phyloP scores from a whole-genome alignment of 495 filamentous ascomycete genomes.

The Emericellopsis terricola region DNA sequence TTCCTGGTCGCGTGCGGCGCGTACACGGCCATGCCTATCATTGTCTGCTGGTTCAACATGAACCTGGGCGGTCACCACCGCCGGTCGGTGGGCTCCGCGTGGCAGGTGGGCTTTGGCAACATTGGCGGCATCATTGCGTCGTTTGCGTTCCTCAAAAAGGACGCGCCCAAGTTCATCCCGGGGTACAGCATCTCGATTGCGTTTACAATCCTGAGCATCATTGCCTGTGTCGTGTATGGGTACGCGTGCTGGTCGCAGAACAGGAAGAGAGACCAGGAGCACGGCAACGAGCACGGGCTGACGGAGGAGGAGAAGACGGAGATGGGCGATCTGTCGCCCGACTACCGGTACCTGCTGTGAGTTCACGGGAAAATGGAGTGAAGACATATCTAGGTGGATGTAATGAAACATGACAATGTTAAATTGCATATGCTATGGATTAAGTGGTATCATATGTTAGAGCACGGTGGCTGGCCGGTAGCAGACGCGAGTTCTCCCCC shows the following conservation, averaged over 20 bases:
- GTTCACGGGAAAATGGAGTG: too few species aligned
- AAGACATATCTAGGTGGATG: too few species aligned
- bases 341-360: constrained; percentile 26
- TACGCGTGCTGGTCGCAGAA: constrained; percentile 41
- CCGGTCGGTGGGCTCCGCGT: constrained; percentile 65
- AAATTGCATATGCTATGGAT: too few species aligned
- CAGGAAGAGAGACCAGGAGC: constrained; percentile 47
- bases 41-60: constrained; percentile 90
- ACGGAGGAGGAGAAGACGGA: constrained; percentile 60
- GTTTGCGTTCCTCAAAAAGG: constrained; percentile 56
- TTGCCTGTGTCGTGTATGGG: constrained; percentile 34
- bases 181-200: constrained; percentile 67
- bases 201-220: constrained; percentile 44
- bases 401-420: too few species aligned
- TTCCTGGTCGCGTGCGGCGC: constrained; percentile 49
- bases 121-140: constrained; percentile 85
- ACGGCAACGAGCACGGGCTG: constrained; percentile 29
- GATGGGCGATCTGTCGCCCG: constrained; percentile 43
- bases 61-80: constrained; percentile 80
- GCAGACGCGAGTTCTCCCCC: too few species aligned
- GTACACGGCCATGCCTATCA: constrained; percentile 63
- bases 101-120: constrained; percentile 89
- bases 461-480: too few species aligned
- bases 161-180: constrained; percentile 49
- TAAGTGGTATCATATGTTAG: too few species aligned